Conservation (phyloP, 2,329 filamentous ascomycete genomes). For the Hymenoscyphus fructigenus region DNA sequence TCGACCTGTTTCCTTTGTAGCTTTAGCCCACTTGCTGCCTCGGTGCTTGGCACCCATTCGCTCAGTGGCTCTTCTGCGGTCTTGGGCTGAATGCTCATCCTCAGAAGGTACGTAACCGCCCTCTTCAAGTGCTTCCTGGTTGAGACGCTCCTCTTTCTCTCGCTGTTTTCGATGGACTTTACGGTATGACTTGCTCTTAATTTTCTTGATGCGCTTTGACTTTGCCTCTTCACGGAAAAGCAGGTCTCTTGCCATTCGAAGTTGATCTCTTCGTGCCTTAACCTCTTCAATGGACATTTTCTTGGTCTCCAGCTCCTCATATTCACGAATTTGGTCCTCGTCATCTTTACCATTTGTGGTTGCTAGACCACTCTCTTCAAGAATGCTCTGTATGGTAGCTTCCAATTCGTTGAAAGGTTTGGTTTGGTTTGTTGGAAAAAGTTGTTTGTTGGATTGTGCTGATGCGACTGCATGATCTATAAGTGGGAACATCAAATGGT, state of each 20-base stretch:
- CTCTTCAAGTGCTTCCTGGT: conserved; percentile 56
- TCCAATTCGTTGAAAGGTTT: conserved; percentile 79
- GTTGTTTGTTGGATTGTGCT: conserved; percentile 61
- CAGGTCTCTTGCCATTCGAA: conserved; percentile 78
- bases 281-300: conserved; percentile 72
- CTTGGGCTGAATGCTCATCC: conserved; percentile 62
- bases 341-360: conserved; percentile 56
- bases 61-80: conserved; percentile 64
- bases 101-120: conserved; percentile 61
- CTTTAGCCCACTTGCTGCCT: conserved; percentile 72
- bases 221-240: conserved; percentile 86
- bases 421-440: conserved; percentile 62
- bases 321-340: conserved; percentile 66
- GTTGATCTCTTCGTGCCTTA: conserved; percentile 68
- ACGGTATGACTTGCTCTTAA: conserved; percentile 95
- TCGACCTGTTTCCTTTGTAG: conserved; percentile 62
- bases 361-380: conserved; percentile 81
- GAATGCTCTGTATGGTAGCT: conserved; percentile 79
- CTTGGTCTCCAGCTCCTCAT: conserved; percentile 68
- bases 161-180: conserved; percentile 84
- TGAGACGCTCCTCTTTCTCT: conserved; percentile 56
- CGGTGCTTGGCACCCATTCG: conserved; percentile 69
- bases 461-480: conserved; percentile 63
- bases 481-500: conserved; percentile 86
- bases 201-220: conserved; percentile 94